Percentiles rank a stretch among this genome's conserved stretches.
These are phyloP conservation scores for apple (Malus domestica) DNA, from an alignment of 306 rosid species.

Conservation along the genomic window DNA sequence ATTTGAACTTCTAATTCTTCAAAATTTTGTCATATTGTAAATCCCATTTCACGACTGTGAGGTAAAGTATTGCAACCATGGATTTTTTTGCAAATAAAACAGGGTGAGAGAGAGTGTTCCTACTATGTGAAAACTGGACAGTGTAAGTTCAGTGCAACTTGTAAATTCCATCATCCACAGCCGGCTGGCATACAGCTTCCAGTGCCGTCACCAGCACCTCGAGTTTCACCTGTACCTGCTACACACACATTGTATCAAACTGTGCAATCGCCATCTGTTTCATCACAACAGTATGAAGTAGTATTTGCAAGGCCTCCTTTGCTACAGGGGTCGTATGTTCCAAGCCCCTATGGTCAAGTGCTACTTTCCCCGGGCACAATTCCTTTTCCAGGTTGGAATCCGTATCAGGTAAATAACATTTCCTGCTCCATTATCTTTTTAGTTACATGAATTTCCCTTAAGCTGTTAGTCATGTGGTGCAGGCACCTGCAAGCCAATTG, in stretches of 20 bases:
- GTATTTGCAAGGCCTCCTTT: conserved; percentile 78
- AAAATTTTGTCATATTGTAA: neutral
- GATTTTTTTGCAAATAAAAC: conserved; percentile 20
- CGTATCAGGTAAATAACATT: conserved; percentile 60
- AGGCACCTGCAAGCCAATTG: conserved; percentile 62
- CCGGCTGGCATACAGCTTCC: conserved; percentile 53
- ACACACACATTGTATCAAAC: conserved; percentile 53
- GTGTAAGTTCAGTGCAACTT: conserved; percentile 86
- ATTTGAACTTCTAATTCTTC: neutral
- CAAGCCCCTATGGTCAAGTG: conserved; percentile 69
- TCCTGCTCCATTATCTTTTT: conserved; percentile 15
- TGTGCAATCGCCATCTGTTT: conserved; percentile 67
- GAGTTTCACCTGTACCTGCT: conserved; percentile 47
- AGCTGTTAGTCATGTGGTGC: conserved; percentile 31
- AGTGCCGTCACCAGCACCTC: conserved; percentile 49
- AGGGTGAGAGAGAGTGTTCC: conserved; percentile 97
- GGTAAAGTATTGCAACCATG: conserved; percentile 3
- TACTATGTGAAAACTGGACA: conserved; percentile 91
- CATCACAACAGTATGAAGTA: conserved; percentile 66
- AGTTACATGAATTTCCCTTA: conserved; percentile 18
- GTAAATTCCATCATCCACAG: conserved; percentile 96
- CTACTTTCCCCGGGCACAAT: conserved; percentile 75
- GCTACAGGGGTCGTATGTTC: conserved; percentile 67
- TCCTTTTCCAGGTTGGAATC: conserved; percentile 68
- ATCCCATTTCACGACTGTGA: conserved; percentile 2